phyloP scores from a whole-genome alignment of 371 early-diverging fungal species.

The Mucor indicus region DNA sequence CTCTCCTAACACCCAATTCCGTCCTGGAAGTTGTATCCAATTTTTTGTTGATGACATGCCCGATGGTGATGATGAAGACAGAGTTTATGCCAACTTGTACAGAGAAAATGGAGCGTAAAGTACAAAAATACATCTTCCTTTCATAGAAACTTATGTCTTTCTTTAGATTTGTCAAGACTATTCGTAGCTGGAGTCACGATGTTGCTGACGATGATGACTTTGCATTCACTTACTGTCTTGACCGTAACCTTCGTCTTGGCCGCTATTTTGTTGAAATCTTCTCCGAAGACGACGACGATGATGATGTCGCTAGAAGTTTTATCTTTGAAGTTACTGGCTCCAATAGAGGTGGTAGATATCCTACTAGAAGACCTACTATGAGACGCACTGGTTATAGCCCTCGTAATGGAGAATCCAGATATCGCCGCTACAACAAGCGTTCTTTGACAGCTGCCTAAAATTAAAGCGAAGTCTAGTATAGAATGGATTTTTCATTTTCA shows the following conservation, averaged over 20 bases:
- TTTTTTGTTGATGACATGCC: constrained; percentile 12
- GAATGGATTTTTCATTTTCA: no score
- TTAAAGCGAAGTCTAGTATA: no score
- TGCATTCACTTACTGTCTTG: constrained; percentile 8
- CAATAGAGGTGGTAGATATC: neutral
- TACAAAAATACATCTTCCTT: no score
- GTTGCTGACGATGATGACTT: constrained; percentile 9
- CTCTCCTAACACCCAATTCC: neutral
- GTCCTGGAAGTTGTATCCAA: constrained; percentile 5
- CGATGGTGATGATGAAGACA: constrained; percentile 13
- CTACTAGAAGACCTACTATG: no score
- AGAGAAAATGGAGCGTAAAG: constrained; percentile 7
- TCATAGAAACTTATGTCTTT: neutral
- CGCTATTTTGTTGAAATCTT: constrained; percentile 16
- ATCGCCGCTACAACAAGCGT: no score
- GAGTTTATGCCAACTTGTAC: constrained; percentile 12
- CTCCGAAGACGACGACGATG: constrained; percentile 9
- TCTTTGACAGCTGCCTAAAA: no score
- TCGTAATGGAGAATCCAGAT: no score
- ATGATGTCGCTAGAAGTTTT: constrained; percentile 10
- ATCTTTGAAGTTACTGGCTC: constrained; percentile 1
- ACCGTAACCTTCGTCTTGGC: constrained; percentile 3
- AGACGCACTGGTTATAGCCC: no score
- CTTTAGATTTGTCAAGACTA: constrained; percentile 7
- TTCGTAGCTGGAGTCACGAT: neutral